Conservation (phyloP, 2,329 filamentous ascomycete genomes). For the Reticulascus tulasneorum region DNA sequence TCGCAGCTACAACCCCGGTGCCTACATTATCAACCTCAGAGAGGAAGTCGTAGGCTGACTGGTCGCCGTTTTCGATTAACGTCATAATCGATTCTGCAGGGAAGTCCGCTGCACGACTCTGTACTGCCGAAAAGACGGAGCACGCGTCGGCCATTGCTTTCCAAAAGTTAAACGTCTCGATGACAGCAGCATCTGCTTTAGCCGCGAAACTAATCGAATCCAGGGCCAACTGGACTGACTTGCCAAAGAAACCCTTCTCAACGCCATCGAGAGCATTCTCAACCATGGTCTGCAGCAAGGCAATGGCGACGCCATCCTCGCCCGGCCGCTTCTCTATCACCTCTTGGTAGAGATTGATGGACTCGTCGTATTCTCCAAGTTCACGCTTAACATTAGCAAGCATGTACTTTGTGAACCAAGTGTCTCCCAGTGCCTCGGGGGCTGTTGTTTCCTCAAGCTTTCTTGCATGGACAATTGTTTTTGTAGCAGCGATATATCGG, state of each 20-base stretch:
- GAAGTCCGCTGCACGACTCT: constrained; percentile 60
- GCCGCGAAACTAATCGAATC: constrained; percentile 66
- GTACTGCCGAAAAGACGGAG: constrained; percentile 75
- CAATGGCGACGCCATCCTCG: constrained; percentile 85
- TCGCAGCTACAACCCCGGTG: constrained; percentile 39
- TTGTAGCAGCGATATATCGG: constrained; percentile 87
- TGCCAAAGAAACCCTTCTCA: constrained; percentile 82
- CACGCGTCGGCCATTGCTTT: constrained; percentile 88
- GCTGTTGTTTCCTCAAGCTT: constrained; percentile 60
- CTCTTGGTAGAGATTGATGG: constrained; percentile 69
- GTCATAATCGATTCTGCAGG: constrained; percentile 53
- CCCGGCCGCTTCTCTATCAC: constrained; percentile 65
- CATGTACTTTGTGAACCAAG: constrained; percentile 97
- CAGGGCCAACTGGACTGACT: constrained; percentile 66
- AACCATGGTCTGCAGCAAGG: constrained; percentile 80
- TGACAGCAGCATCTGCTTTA: constrained; percentile 55
- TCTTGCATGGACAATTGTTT: constrained; percentile 83
- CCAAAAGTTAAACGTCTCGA: constrained; percentile 89
- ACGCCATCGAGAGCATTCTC: constrained; percentile 76
- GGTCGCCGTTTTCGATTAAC: constrained; percentile 53
- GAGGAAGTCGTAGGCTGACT: constrained; percentile 57
- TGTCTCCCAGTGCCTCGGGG: constrained; percentile 49
- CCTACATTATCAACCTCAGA: constrained; percentile 64
- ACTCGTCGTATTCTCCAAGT: constrained; percentile 82
- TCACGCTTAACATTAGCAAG: constrained; percentile 92